Evolutionary conservation across 352 stramenopile species (phyloP).

Genomic region (Phytophthora pistaciae): DNA sequence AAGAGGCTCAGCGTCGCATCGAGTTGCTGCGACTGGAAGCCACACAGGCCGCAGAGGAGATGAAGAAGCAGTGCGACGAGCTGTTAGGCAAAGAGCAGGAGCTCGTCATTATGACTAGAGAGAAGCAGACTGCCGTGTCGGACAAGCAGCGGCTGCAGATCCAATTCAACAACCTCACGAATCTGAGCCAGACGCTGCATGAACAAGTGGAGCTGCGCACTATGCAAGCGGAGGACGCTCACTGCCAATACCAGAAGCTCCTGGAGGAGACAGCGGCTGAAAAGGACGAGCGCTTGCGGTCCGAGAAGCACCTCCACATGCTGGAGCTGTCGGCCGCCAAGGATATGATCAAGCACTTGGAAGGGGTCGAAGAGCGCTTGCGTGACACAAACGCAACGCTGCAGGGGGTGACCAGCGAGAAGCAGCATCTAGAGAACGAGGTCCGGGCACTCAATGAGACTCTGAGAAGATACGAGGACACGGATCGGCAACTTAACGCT

Average conservation of each 20-base stretch:
- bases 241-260: constrained; percentile 36
- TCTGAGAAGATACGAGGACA: constrained; percentile 18
- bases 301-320: constrained; percentile 55
- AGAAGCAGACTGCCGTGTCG: constrained; percentile 37
- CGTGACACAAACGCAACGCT: constrained; percentile 13
- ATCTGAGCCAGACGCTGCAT: constrained; percentile 35
- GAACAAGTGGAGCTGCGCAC: constrained; percentile 44
- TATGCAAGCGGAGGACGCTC: constrained; percentile 63
- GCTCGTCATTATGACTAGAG: constrained; percentile 37
- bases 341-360: constrained; percentile 49
- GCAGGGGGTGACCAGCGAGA: constrained; percentile 24
- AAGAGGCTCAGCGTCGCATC: constrained; percentile 62
- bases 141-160: constrained; percentile 63
- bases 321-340: constrained; percentile 54
- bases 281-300: constrained; percentile 54
- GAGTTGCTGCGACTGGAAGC: constrained; percentile 63
- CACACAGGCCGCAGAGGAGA: constrained; percentile 47
- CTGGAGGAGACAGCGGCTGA: constrained; percentile 48
- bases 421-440: constrained; percentile 24
- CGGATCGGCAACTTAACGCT: constrained; percentile 18
- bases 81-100: constrained; percentile 51
- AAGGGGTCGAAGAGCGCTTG: constrained; percentile 48
- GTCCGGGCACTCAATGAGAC: constrained; percentile 13
- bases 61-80: constrained; percentile 38
- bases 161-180: constrained; percentile 55